These are phyloP conservation scores for Maudiozyma humilis DNA, from an alignment of 1,139 yeast species.

Conservation along the genomic window DNA sequence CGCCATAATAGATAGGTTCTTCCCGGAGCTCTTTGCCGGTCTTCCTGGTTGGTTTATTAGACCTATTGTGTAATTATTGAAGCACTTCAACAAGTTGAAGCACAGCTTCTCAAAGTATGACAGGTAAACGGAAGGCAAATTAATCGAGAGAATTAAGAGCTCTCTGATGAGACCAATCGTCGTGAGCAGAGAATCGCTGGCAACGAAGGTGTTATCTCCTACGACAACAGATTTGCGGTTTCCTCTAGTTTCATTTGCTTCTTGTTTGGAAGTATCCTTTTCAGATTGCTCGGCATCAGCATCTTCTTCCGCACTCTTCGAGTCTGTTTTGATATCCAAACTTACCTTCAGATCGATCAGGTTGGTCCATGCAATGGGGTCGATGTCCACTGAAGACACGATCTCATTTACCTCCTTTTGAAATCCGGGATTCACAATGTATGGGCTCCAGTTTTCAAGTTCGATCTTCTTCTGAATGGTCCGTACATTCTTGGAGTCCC, in stretches of 20 bases:
- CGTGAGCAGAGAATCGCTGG: slow-evolving; percentile 32
- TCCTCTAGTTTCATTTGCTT: slow-evolving; percentile 20
- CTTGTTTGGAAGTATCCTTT: background rate
- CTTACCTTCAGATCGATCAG: slow-evolving; percentile 30
- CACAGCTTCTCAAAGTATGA: slow-evolving; percentile 28
- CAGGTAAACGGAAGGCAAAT: slow-evolving; percentile 27
- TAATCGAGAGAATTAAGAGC: slow-evolving; percentile 28
- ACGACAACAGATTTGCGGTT: slow-evolving; percentile 36
- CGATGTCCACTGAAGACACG: slow-evolving; percentile 41
- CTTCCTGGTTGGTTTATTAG: slow-evolving; percentile 24
- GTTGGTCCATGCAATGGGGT: slow-evolving; percentile 45
- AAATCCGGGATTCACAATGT: slow-evolving; percentile 39
- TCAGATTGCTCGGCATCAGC: slow-evolving; percentile 4
- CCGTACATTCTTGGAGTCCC: slow-evolving; percentile 45
- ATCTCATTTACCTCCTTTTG: slow-evolving; percentile 53
- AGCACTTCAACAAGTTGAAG: slow-evolving; percentile 28
- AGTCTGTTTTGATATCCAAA: slow-evolving; percentile 3
- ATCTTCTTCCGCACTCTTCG: slow-evolving; percentile 11
- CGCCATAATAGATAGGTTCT: slow-evolving; percentile 35
- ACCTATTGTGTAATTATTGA: slow-evolving; percentile 28
- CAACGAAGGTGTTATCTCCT: slow-evolving; percentile 37
- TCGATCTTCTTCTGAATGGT: slow-evolving; percentile 46
- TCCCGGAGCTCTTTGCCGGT: slow-evolving; percentile 24
- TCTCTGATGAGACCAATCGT: slow-evolving; percentile 28
- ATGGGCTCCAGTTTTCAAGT: slow-evolving; percentile 74